Base-by-base conservation (phyloP, 805 yeast genomes). In the Lipomyces orientalis region DNA sequence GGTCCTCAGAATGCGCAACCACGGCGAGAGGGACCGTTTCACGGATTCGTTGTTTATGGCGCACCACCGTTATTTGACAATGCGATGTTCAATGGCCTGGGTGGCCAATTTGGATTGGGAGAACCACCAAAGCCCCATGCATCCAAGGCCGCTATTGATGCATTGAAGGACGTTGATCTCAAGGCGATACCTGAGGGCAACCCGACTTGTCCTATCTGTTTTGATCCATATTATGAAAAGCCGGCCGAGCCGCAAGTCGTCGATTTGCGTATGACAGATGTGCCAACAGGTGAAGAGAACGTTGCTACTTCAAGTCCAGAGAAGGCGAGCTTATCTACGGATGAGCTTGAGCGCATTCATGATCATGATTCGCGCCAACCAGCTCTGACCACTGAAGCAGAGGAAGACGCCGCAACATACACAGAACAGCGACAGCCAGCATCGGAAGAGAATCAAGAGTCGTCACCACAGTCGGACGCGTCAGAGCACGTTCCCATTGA, bases 401-500 rank as follows among this genome's bases (percentile, higher is more conserved):
- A 34, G 31, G 49, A 43, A 34, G 43, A 33, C 19, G 35, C 37
- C 29, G 43, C 43, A 5, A 56, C 43, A n/a, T 19, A 43, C 49
- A 4, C 43, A 19, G 35, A 31, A 31, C 59, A 16, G 16, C 37
- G 16, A 34, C 60, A 19, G 29, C 52, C 52, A 19, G 9, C 37
- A 12, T 56, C 43, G 4, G 12, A 56, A n/a, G 29, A 56, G 14
- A 25, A 43, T 16, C 31, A 25, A 9, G 25, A 14, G 4, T 4
- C 37, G 19, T 9, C 54, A 22, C 61, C 5, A 25, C 31, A 37
- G 55, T 34, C 61, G 12, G 73, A 69, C n/a, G 64, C 65, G 5
- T 73, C 73, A 22, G 74, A 76, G 6, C 98, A 95, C 76, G 77
- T 83, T 3, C 90, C 97, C 0, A 82, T 90, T 0, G 80, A 84